Base-by-base conservation (phyloP, 1,284 basidiomycete genomes). In the Ustilago loliicola region DNA sequence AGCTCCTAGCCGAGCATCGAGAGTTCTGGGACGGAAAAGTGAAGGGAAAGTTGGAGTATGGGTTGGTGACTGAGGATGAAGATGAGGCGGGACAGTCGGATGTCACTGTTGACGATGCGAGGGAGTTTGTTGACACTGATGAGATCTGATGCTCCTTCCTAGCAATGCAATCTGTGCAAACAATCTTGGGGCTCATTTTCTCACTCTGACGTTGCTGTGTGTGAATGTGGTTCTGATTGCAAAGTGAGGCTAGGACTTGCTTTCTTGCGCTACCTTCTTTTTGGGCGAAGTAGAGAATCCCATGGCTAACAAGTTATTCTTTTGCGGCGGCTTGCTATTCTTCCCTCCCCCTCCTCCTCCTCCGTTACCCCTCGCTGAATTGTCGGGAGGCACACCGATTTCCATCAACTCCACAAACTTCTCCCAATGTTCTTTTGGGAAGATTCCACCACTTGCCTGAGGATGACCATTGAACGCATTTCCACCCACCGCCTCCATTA, bases 401-500 rank as follows among this genome's bases (percentile, higher is more conserved):
- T 81, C 57, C 79, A 82, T 82, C n/a, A 82, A 48, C 17, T 70
- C 52, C 13, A 55, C 47, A 40, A 77, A 81, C 45, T 66, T 71
- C 1, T 72, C 66, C 34, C 67, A 82, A 38, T 77, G 72, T 21
- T 61, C 61, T 29, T 42, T 72, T 15, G 81, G 77, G n/a, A 82
- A 70, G 48, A 81, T 82, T 15, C 79, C 79, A 17, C 81, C 81
- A 40, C 72, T 72, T 4, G 81, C 81, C 52, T 82, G 74, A 0
- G 66, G 66, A 61, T 82, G 81, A 7, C 79, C 81, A n/a, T 72
- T 70, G 40, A 80, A 80, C 13, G 72, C 76, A 30, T 72, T 74
- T 1, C 77, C 73, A 0, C 61, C 57, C 27, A 67, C 34, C 13
- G n/a, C 61, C 2, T 53, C 11, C 65, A 60, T 77, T 13, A 68